Evolutionary conservation across 2,329 filamentous ascomycete genomes (phyloP), one percentile per base, ranked within the genome.

Genomic region (Exophiala sp.): DNA sequence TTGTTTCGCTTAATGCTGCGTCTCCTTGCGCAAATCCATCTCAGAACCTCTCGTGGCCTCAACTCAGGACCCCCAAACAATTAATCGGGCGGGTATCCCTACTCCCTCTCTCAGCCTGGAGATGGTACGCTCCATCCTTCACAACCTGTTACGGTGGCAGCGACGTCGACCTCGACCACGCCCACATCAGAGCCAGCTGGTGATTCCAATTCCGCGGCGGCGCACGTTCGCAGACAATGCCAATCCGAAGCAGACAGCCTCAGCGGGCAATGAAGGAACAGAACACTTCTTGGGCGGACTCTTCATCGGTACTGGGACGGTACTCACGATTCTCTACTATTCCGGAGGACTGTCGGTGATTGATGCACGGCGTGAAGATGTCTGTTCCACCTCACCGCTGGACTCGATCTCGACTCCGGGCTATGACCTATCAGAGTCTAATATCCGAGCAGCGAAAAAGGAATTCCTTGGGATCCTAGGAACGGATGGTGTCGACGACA

Each of bases 401-500:
- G 19, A 1, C 6, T 46, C 43, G 4, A 8, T 27, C 13, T 16
- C 21, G 3, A 13, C 13, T 8, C 43, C 30, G 10, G 21, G 4
- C 24, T 38, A 46, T 19, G 16, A 38, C 30, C 43, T 46, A 6
- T 39, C 43, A 16, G 30, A 46, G 13, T 18, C 23, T 5, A 46
- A 46, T 13, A 46, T 46, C 32, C 18, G 24, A 9, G 30, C 2
- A 10, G 43, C 43, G n/a, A 37, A 46, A 19, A 3, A 16, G 14
- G 43, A 46, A 5, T 46, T 46, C 9, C 5, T 37, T 7, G 30
- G n/a, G 2, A 13, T 46, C 10, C 32, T 46, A 18, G 32, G 43
- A 18, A n/a, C 5, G 6, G 30, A 37, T 21, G 43, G 43, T 21
- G 21, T 79, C 16, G 73, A 80, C 22, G 73, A 73, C n/a, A 70